phyloP scores from a whole-genome alignment of 805 yeast genomes.

The Candida sithepensis region DNA sequence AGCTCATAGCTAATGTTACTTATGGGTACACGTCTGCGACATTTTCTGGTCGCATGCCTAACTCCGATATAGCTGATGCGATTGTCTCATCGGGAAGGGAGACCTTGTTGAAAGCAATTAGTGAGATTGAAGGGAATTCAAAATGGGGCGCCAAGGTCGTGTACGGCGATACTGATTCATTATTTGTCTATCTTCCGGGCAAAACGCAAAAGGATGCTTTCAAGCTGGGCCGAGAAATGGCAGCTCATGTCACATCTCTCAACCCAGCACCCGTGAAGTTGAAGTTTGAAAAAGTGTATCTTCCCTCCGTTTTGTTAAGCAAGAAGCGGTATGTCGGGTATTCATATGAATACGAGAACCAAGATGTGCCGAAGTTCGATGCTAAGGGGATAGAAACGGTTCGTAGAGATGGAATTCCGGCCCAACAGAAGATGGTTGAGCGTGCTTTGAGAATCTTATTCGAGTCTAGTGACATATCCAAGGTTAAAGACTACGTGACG shows the following conservation, averaged over 20 bases:
- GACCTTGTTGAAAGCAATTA: conserved; percentile 67
- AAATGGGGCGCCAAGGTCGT: conserved; percentile 89
- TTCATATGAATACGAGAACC: conserved; percentile 59
- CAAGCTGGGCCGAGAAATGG: conserved; percentile 65
- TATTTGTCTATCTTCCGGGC: conserved; percentile 89
- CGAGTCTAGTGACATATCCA: conserved; percentile 65
- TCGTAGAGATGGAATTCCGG: conserved; percentile 91
- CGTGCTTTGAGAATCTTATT: conserved; percentile 65
- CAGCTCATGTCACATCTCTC: conserved; percentile 52
- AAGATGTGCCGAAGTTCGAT: conserved; percentile 66
- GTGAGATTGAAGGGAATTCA: conserved; percentile 53
- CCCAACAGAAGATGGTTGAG: conserved; percentile 80
- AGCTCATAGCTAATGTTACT: conserved; percentile 89
- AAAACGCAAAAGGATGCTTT: conserved; percentile 75
- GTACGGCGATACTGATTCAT: conserved; percentile 94
- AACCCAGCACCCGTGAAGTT: conserved; percentile 81
- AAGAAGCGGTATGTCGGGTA: conserved; percentile 93
- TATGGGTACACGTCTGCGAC: conserved; percentile 96
- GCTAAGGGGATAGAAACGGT: conserved; percentile 97
- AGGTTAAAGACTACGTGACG: conserved; percentile 61
- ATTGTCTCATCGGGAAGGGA: conserved; percentile 91
- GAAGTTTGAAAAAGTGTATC: conserved; percentile 90
- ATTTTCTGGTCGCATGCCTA: conserved; percentile 96
- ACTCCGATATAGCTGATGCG: conserved; percentile 91
- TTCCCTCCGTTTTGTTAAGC: conserved; percentile 76